Evolutionary conservation across 2,329 filamentous ascomycete genomes (phyloP), one percentile per base, ranked within the genome.

Genomic region (Xylariaceae sp.): DNA sequence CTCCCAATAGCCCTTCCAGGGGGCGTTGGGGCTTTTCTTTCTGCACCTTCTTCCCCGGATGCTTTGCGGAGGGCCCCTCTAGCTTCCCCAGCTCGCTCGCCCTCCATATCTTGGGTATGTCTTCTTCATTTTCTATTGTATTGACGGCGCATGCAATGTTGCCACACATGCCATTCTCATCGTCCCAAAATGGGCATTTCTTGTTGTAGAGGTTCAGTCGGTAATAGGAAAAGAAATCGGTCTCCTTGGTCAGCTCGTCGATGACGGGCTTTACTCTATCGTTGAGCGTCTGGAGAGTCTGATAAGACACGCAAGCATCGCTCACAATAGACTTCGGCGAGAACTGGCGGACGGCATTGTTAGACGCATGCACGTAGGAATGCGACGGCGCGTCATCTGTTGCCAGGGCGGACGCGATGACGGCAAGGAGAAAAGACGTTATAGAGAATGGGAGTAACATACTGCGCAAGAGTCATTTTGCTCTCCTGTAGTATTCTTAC

Each of bases 171-270:
- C 89, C 89, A 71, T 88, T 87, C 57, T 91, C 86, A 70, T 99
- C 94, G 67, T 86, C 83, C 92, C 94, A 99, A 70, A 97, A 99
- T 0, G 94, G 94, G 67, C 94, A 99, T 73, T 83, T 84, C 72
- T 94, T 96, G 72, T 95, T 88, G 73, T 90, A 99, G 18, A 99
- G 80, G 70, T 96, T 97, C 43, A 99, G 76, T 54, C 94, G 87
- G 75, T 97, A 99, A 73, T 97, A 91, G 49, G 92, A 92, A 74
- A 99, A 99, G 80, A 96, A 99, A 72, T 99, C 94, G 70, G 92
- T 95, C 49, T 88, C 84, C 63, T 83, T 83, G 0, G 90, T 95
- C 43, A 99, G 83, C 51, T 89, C 86, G 65, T 89, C 81, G 62
- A 99, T 75, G 49, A 85, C 81, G 16, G 91, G 88, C 64, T 86